Evolutionary conservation across 345 rosid genomes (phyloP), one percentile per base, ranked within the genome.

Genomic region (Noccaea caerulescens): DNA sequence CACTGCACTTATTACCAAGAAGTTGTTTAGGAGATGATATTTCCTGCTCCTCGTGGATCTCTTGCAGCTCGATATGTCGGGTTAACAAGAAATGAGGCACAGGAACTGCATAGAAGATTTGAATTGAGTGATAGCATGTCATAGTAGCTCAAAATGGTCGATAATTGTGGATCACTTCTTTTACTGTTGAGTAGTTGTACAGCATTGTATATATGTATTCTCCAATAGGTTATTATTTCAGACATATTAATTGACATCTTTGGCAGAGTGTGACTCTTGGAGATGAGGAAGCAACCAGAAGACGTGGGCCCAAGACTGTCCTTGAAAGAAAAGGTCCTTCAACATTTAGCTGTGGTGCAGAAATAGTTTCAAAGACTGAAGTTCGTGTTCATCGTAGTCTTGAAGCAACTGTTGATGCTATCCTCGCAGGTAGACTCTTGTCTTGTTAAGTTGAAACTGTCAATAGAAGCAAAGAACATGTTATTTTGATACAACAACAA

Each of bases 321-420:
- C 82, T 83, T 50, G 98, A 90, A 80, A 86, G 97, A 79, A 86
- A 84, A 84, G 97, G 97, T 38, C 97, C 96, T 54, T 77, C 96
- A 58, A 86, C 93, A 13, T 90, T 93, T 84, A 79, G 63, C 71
- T 82, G 88, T 77, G 98, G 82, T 8, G 97, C 85, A 52, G 96
- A 93, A 75, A 90, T 90, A 62, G 68, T 93, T 63, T 87, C 96
- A 53, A 93, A 87, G 82, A 84, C 80, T 55, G 92, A 88, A 82
- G 77, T 90, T 82, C 88, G 91, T 69, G 88, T 93, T 80, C 97
- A 93, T 86, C 83, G 81, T 63, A 82, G 89, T 80, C 88, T 93
- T 69, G 98, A 90, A 80, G 93, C 87, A 71, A 88, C 98, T 67
- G 96, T 93, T 37, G 96, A 93, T 84, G 85, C 88, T 36, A 43